Evolutionary conservation across 805 yeast genomes (phyloP).

Genomic region (Scheffersomyces coipomensis): DNA sequence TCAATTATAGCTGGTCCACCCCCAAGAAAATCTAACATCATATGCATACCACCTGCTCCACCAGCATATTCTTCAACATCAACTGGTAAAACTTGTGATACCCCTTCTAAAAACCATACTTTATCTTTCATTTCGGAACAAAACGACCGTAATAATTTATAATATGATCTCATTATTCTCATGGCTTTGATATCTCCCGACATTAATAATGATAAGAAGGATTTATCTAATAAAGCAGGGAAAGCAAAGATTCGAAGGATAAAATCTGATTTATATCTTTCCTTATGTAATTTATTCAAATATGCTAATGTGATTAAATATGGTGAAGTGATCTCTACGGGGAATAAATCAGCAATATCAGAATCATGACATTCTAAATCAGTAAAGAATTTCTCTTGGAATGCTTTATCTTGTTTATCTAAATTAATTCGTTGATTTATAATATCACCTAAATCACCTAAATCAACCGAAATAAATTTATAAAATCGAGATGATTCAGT

Average conservation of each 20-base stretch:
- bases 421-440: slow-evolving; percentile 39
- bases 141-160: slow-evolving; percentile 74
- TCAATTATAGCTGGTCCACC: slow-evolving; percentile 51
- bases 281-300: slow-evolving; percentile 78
- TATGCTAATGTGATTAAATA: slow-evolving; percentile 85
- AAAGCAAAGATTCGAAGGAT: slow-evolving; percentile 86
- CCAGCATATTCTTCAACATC: slow-evolving; percentile 91
- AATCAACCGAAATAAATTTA: slow-evolving; percentile 67
- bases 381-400: slow-evolving; percentile 43
- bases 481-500: slow-evolving; percentile 43
- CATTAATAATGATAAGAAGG: slow-evolving; percentile 73
- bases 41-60: slow-evolving; percentile 83
- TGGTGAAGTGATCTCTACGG: slow-evolving; percentile 80
- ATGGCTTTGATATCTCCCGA: slow-evolving; percentile 84
- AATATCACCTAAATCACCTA: slow-evolving; percentile 84
- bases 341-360: slow-evolving; percentile 81
- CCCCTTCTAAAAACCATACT: slow-evolving; percentile 94
- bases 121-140: slow-evolving; percentile 84
- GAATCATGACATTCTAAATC: slow-evolving; percentile 81
- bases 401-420: slow-evolving; percentile 19
- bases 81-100: slow-evolving; percentile 81
- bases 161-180: slow-evolving; percentile 88
- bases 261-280: slow-evolving; percentile 80
- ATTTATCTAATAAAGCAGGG: slow-evolving; percentile 86
- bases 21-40: slow-evolving; percentile 86